Conservation (phyloP, 2,329 filamentous ascomycete genomes). For the Hypoxylon sp. region DNA sequence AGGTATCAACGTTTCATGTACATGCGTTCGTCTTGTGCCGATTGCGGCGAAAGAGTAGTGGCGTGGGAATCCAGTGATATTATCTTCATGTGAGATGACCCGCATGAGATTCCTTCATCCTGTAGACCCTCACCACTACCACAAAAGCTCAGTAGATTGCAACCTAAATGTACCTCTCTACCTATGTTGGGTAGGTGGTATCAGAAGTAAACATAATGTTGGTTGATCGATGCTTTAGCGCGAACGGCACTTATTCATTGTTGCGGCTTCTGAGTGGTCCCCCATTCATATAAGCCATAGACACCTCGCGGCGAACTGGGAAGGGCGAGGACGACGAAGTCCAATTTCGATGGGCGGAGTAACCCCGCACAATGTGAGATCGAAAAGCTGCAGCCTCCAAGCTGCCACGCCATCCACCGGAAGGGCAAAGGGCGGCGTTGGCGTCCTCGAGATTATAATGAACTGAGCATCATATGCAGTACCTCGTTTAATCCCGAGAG, state of each 20-base stretch:
- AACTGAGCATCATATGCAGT: slow-evolving; percentile 7
- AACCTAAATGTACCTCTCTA: no score
- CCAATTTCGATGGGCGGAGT: neutral
- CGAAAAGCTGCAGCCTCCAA: slow-evolving; percentile 9
- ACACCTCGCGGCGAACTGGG: slow-evolving; percentile 5
- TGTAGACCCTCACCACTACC: slow-evolving; percentile 13
- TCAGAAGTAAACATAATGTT: slow-evolving; percentile 15
- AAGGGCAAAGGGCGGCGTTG: slow-evolving; percentile 25
- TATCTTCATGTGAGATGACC: slow-evolving; percentile 43
- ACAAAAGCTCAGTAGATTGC: neutral
- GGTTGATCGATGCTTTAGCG: slow-evolving; percentile 31
- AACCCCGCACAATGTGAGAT: slow-evolving; percentile 10
- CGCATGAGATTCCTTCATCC: slow-evolving; percentile 32
- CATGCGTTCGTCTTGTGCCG: slow-evolving; percentile 8
- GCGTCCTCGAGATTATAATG: slow-evolving; percentile 19
- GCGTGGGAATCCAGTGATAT: slow-evolving; percentile 37
- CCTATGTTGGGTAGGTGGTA: slow-evolving; percentile 32
- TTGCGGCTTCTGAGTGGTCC: slow-evolving; percentile 21
- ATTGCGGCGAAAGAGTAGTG: slow-evolving; percentile 13
- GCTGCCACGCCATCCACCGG: slow-evolving; percentile 18
- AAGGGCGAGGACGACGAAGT: neutral
- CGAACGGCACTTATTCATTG: slow-evolving; percentile 4
- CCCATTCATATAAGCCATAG: slow-evolving; percentile 9
- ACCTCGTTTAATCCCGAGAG: neutral
- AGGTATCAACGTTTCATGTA: slow-evolving; percentile 3